A percentile compares a stretch with the other conserved stretches of the same genome.
phyloP scores from a whole-genome alignment of 2,329 filamentous ascomycete genomes.

The Nemania diffusa region DNA sequence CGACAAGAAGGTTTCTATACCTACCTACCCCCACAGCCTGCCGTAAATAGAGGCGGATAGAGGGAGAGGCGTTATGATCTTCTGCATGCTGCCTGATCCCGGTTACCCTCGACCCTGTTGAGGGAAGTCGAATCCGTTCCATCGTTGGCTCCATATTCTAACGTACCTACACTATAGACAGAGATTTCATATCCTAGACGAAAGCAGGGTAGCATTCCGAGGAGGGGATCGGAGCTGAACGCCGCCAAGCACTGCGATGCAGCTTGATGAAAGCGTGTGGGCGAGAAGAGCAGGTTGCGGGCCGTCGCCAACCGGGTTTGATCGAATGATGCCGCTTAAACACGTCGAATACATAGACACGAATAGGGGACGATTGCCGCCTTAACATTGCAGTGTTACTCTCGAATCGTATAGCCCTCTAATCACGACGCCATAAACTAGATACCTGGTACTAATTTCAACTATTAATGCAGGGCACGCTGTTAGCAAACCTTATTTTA shows the following conservation, averaged over 20 bases:
- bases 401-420: not conserved
- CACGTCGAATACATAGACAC: not conserved
- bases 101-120: not conserved
- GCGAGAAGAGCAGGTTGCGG: not conserved
- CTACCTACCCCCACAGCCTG: not conserved
- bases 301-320: constrained; percentile 8
- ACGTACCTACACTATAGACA: not conserved
- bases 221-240: constrained; percentile 30
- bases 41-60: not conserved
- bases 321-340: constrained; percentile 9
- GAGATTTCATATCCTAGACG: not conserved
- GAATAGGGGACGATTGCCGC: not conserved
- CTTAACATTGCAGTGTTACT: constrained; percentile 1
- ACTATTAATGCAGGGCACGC: not conserved
- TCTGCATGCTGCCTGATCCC: constrained; percentile 21
- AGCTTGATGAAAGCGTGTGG: constrained; percentile 6
- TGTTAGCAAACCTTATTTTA: not conserved
- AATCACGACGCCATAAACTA: not conserved
- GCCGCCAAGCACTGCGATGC: constrained; percentile 27
- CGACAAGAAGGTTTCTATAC: not conserved
- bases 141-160: constrained; percentile 1
- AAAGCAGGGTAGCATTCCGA: constrained; percentile 19
- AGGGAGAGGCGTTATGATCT: constrained; percentile 19
- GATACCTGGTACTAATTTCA: not conserved
- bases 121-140: not conserved